Evolutionary conservation across 306 rosid genomes (phyloP), one percentile per base, ranked within the genome.

Genomic region (Corylus heterophylla): DNA sequence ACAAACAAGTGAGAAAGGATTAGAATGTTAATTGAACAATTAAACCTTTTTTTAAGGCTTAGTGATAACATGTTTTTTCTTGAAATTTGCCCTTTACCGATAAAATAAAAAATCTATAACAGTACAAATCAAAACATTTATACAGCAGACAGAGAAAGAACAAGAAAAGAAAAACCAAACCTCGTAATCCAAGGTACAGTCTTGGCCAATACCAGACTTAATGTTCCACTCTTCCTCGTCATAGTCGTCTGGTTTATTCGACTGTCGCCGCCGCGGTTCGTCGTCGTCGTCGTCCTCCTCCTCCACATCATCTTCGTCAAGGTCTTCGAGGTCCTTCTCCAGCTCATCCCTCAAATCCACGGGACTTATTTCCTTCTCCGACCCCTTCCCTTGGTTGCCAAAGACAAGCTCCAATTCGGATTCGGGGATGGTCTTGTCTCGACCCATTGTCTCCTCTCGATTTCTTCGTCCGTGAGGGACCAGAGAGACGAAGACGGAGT

Each of bases 101-200:
- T n/a, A 7, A 7, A 59, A 20, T 22, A 9, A 7, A 59, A n/a
- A 20, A 8, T 58, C 37, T 2, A 9, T 59, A 59, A 25, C 7
- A 49, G 52, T 49, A 49, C 52, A 49, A 12, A 49, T 49, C 52
- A 49, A 49, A 49, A 49, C 52, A 10, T 49, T 49, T 49, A 14
- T 10, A 51, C 29, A 74, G 16, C 59, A 47, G 16, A 59, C 5
- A 70, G 9, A 31, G 44, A 74, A 14, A 8, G 20, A 14, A 17
- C 9, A 54, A 10, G 11, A 35, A 12, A 37, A 64, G 22, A 66
- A 12, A 20, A 35, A 16, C 27, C 67, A 45, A 77, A 94, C 98
- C 98, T 95, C 98, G 78, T 35, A 88, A 87, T 93, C 99, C 27
- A 95, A 90, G 58, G 97, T 91, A 79, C 87, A 83, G 80, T 95